Evolutionary conservation across 257 asterid species (phyloP).

Genomic region (Vinca minor): DNA sequence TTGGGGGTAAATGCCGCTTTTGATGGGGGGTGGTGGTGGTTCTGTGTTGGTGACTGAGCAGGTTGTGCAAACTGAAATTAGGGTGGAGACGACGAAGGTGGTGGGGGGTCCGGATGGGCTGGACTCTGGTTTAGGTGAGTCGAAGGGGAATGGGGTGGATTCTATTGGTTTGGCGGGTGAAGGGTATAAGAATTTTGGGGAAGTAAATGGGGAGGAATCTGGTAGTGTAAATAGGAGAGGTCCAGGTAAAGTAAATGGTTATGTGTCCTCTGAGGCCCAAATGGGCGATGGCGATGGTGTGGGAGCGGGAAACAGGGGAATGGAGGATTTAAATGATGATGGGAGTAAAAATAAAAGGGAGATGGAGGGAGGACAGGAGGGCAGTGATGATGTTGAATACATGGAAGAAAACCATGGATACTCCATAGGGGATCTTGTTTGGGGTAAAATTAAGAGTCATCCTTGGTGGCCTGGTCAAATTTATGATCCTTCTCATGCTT

Average conservation of each 20-base stretch:
- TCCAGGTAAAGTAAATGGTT: neutral
- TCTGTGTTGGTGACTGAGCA: too few species aligned
- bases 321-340: neutral
- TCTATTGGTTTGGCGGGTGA: too few species aligned
- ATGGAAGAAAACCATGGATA: constrained; percentile 19
- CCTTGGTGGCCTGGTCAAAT: constrained; percentile 97
- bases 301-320: neutral
- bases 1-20: too few species aligned
- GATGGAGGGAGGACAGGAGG: neutral
- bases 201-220: constrained; percentile 1
- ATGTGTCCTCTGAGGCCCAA: neutral
- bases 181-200: too few species aligned
- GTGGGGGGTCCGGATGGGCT: too few species aligned
- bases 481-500: constrained; percentile 53
- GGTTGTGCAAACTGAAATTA: too few species aligned
- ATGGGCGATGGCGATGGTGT: neutral
- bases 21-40: too few species aligned
- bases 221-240: neutral
- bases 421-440: constrained; percentile 72
- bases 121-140: too few species aligned
- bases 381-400: constrained; percentile 5
- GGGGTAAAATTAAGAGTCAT: constrained; percentile 74
- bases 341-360: neutral
- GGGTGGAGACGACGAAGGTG: too few species aligned
- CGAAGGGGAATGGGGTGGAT: too few species aligned